Percentiles rank a stretch among this genome's conserved stretches.
phyloP scores from a whole-genome alignment of 495 filamentous ascomycete genomes.

The Penicillium dipodomyicola region DNA sequence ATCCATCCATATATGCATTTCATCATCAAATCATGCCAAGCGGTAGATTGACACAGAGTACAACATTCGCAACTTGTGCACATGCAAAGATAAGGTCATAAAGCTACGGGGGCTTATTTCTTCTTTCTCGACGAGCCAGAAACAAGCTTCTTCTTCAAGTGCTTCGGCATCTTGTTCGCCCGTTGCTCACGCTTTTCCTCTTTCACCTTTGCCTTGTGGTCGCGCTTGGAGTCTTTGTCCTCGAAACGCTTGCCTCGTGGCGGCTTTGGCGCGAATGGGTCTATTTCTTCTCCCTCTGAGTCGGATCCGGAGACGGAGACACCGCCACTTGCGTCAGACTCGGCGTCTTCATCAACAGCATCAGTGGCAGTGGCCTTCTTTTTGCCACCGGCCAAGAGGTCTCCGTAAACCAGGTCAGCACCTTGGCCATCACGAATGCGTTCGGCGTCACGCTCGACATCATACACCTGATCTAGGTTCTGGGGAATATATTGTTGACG shows the following conservation, averaged over 20 bases:
- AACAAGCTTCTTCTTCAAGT: conserved; percentile 71
- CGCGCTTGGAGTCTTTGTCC: conserved; percentile 86
- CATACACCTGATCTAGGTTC: conserved; percentile 90
- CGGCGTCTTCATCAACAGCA: conserved; percentile 36
- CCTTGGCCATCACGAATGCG: conserved; percentile 69
- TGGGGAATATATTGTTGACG: conserved; percentile 93
- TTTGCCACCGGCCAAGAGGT: conserved; percentile 68
- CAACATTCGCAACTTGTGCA: conserved; percentile 15
- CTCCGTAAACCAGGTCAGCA: conserved; percentile 72
- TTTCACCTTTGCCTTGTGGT: conserved; percentile 87
- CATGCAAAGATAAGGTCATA: conserved; percentile 17
- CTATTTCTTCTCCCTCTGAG: conserved; percentile 45
- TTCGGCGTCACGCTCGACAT: conserved; percentile 86
- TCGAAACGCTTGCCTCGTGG: conserved; percentile 87
- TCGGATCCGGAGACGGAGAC: conserved; percentile 45
- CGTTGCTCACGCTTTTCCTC: conserved; percentile 90
- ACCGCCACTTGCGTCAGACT: conserved; percentile 50
- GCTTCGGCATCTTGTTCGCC: conserved; percentile 93
- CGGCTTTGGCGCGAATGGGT: conserved; percentile 59
- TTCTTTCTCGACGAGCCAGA: conserved; percentile 45
- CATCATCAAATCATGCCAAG: conserved; percentile 34
- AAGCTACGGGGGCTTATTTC: conserved; percentile 30
- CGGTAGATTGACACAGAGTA: conserved; percentile 6
- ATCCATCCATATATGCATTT: conserved; percentile 29
- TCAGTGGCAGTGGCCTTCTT: conserved; percentile 41